Percentiles rank a stretch among this genome's conserved stretches.
These are phyloP conservation scores for Magnusiomyces suaveolens DNA, from an alignment of 1,139 yeast species.

Conservation along the genomic window DNA sequence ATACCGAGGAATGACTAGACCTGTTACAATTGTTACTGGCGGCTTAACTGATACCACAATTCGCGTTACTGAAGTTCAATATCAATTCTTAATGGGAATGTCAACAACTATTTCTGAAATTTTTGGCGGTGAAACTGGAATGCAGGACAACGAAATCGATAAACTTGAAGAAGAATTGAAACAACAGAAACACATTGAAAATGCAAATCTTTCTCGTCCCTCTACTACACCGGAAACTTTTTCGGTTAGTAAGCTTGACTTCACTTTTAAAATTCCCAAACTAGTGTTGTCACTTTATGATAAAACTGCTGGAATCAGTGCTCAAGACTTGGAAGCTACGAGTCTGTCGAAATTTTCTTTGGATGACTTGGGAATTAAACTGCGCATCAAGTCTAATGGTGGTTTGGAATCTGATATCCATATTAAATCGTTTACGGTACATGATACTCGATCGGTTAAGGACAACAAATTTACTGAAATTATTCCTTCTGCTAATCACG, in stretches of 20 bases:
- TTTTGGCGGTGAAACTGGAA: conserved; percentile 36
- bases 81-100: conserved; percentile 48
- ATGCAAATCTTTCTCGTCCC: conserved; percentile 5
- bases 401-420: conserved; percentile 53
- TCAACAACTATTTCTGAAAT: conserved; percentile 51
- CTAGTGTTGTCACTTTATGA: conserved; percentile 58
- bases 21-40: conserved; percentile 51
- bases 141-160: conserved; percentile 61
- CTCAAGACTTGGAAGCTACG: conserved; percentile 29
- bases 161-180: conserved; percentile 29
- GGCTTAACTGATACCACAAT: conserved; percentile 56
- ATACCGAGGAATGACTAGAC: conserved; percentile 31
- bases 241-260: conserved; percentile 12
- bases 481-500: conserved; percentile 59
- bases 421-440: conserved; percentile 65
- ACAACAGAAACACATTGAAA: conserved; percentile 20
- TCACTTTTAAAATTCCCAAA: conserved; percentile 47
- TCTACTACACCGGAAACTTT: background rate
- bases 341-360: conserved; percentile 57
- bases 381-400: conserved; percentile 46
- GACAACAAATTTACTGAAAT: conserved; percentile 69
- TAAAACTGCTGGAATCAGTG: conserved; percentile 38
- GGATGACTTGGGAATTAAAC: conserved; percentile 46
- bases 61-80: conserved; percentile 68
- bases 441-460: conserved; percentile 55